Evolutionary conservation across 495 filamentous ascomycete genomes (phyloP), one percentile per base, ranked within the genome.

Genomic region (Staphylotrichum tortipilum): DNA sequence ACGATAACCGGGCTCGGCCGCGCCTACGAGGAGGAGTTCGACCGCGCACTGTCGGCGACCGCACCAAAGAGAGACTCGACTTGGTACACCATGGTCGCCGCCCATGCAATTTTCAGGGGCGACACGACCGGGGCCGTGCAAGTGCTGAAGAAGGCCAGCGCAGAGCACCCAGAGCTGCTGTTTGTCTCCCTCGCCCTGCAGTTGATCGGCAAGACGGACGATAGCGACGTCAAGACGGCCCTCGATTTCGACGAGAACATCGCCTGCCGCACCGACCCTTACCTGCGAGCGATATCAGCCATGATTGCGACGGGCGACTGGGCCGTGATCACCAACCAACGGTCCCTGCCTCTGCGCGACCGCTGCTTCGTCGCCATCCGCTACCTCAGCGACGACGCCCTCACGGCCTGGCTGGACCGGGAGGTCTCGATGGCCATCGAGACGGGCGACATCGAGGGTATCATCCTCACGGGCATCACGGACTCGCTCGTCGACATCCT

Each of bases 271-370:
- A 73, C 72, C 0, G 92, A 98, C 56, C 88, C 89, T 0, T 96
- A 95, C 59, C 78, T 92, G 9, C 82, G 89, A 43, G 89, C 90
- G 0, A 84, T 98, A 46, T 85, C 95, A n/a, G 83, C 87, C n/a
- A 82, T 89, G 44, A 88, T 96, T 43, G 83, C 86, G 42, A 89
- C 85, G 19, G 88, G 88, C 7, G 79, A 94, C 62, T 97, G 92
- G 92, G 71, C 79, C 23, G 79, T 79, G 10, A 88, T 97, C 18
- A 79, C 87, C 47, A 77, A 86, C 43, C 89, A 96, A 62, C 72
- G 75, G 4, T 88, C 88, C 26, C 76, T 98, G 0, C 88, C 92
- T 1, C 76, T 97, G 12, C 79, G 79, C 35, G 88, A 95, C 54
- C 87, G 94, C 11, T 76, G 94, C 31, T 87, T 84, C 23, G 83